Evolutionary conservation across 1,284 basidiomycete species (phyloP), one percentile per base, ranked within the genome.

Genomic region (Trametes polyzona): DNA sequence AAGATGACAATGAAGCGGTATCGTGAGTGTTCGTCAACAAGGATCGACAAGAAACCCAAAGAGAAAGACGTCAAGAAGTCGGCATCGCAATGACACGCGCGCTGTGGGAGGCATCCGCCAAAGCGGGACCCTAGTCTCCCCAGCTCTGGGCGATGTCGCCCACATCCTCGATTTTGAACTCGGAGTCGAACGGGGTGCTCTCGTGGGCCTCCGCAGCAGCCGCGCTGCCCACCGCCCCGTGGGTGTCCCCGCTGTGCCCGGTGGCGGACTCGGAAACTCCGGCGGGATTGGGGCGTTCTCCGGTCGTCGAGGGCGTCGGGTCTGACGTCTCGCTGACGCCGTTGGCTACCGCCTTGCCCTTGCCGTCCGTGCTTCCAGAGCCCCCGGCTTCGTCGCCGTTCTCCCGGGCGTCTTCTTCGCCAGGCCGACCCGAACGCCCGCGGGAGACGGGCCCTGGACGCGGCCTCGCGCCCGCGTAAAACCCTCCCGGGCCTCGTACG

Each of bases 121-220:
- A 29, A 16, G n/a, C 36, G 50, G 27, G 21, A 30, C 14, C 9
- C 67, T 56, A 70, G 49, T 71, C 70, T 40, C 68, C 68, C 70
- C 70, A 71, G 56, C 70, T 71, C 52, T 69, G 65, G 19, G 70
- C 63, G 49, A 71, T 67, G 46, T 67, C 69, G 35, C 69, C 70
- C 39, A 70, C 67, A 50, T 65, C 67, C 46, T 63, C 63, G 41
- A 70, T 65, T 35, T 55, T 61, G 60, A 69, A 65, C n/a, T 62
- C 60, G 14, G 61, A 55, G 36, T 59, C 60, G n/a, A 57, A 41
- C 48, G 59, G 52, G n/a, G 65, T 55, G 46, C 51, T 37, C 21
- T 53, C 62, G 23, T 36, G 51, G 9, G 41, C 52, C 37, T 53
- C 32, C 14, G 42, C 47, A 44, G 44, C 48, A 35, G 27, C 39